phyloP scores from a whole-genome alignment of 1,284 basidiomycete genomes.

The Marasmius fiardii region DNA sequence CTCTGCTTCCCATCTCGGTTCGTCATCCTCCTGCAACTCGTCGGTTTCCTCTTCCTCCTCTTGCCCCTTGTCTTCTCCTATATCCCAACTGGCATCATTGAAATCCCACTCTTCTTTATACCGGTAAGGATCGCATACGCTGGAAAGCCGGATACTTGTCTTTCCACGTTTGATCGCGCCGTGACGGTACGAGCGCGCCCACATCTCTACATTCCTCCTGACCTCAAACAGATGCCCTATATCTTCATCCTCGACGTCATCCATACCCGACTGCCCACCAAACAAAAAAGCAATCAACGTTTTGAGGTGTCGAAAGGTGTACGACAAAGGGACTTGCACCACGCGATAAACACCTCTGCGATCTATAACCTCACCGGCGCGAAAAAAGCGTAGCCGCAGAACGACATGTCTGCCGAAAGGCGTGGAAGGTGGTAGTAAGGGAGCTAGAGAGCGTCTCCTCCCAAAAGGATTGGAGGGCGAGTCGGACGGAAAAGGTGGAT shows the following conservation, averaged over 20 bases:
- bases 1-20: constrained; percentile 62
- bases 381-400: constrained; percentile 63
- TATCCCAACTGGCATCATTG: constrained; percentile 15
- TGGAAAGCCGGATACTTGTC: constrained; percentile 53
- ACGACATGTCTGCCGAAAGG: constrained; percentile 53
- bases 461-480: constrained; percentile 58
- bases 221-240: constrained; percentile 60
- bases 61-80: constrained; percentile 27
- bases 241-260: constrained; percentile 20
- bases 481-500: constrained; percentile 33
- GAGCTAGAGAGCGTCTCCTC: constrained; percentile 29
- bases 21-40: constrained; percentile 27
- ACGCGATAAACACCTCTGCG: constrained; percentile 55
- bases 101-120: constrained; percentile 27
- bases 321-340: constrained; percentile 66
- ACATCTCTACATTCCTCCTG: constrained; percentile 41
- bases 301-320: constrained; percentile 64
- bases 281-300: constrained; percentile 64
- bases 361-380: constrained; percentile 22
- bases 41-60: constrained; percentile 21
- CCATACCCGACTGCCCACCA: constrained; percentile 25
- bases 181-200: constrained; percentile 32
- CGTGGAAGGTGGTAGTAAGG: constrained; percentile 28
- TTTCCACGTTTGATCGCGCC: constrained; percentile 52
- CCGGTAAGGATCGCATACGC: constrained; percentile 51